Evolutionary conservation across 2,329 filamentous ascomycete species (phyloP).

Genomic region (Colletotrichum sp.): DNA sequence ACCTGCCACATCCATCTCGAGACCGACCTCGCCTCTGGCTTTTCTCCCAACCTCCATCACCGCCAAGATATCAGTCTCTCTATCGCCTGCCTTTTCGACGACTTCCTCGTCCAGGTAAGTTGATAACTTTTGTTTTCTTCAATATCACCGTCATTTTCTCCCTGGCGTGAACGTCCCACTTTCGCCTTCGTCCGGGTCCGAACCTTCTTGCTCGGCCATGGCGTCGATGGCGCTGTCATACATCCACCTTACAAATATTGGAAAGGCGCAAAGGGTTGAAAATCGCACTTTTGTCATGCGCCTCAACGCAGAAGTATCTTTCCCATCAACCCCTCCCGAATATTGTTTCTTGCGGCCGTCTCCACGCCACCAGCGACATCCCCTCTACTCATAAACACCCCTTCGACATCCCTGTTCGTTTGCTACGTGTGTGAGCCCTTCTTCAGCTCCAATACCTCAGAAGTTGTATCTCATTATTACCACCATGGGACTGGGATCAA

Average conservation of each 20-base stretch:
- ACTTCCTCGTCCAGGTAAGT: background rate
- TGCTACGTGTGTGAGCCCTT: background rate
- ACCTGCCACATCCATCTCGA: background rate
- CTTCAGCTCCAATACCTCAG: background rate
- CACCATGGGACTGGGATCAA: background rate
- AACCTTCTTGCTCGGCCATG: background rate
- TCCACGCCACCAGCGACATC: background rate
- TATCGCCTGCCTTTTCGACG: background rate
- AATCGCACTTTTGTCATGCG: background rate
- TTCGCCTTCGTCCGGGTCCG: background rate
- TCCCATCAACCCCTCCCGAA: background rate
- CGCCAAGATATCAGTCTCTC: background rate
- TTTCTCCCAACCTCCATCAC: background rate
- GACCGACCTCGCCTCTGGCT: background rate
- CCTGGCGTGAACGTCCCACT: background rate
- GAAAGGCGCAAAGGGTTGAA: background rate
- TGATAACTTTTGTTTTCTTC: background rate
- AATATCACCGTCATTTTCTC: background rate
- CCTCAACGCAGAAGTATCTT: background rate
- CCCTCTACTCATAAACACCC: background rate
- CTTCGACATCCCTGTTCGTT: background rate
- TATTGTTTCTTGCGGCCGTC: background rate
- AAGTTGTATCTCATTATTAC: background rate
- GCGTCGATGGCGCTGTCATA: background rate
- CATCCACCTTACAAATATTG: background rate